Conservation (phyloP, 2,329 filamentous ascomycete species). For the Chaetomium olivaceum region DNA sequence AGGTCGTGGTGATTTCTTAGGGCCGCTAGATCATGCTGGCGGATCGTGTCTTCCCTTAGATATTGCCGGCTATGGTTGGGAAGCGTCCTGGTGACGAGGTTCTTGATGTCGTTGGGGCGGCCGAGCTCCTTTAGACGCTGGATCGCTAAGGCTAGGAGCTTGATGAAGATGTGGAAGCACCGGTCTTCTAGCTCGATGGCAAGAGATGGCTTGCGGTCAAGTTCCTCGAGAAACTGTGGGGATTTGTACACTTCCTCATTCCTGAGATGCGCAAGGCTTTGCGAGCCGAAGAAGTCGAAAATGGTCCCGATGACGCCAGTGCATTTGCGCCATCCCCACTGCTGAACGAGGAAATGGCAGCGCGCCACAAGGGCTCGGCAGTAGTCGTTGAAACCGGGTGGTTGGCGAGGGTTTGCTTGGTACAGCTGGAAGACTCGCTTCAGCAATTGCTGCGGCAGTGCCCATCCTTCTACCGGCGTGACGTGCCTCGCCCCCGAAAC, state of each 20-base stretch:
- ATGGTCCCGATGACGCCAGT: conserved; percentile 59
- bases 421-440: conserved; percentile 61
- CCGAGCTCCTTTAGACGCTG: conserved; percentile 50
- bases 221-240: conserved; percentile 60
- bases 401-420: conserved; percentile 54
- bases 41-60: conserved; percentile 61
- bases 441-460: conserved; percentile 57
- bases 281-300: conserved; percentile 68
- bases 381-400: conserved; percentile 65
- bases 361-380: conserved; percentile 59
- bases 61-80: conserved; percentile 68
- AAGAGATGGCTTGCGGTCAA: conserved; percentile 50
- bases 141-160: conserved; percentile 61
- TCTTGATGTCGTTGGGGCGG: conserved; percentile 58
- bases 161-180: conserved; percentile 69
- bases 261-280: conserved; percentile 61
- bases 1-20: conserved; percentile 70
- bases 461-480: conserved; percentile 58
- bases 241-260: conserved; percentile 65
- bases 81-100: conserved; percentile 61
- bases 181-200: conserved; percentile 55
- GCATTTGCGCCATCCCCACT: conserved; percentile 66
- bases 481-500: conserved; percentile 42
- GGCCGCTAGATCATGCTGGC: conserved; percentile 62
- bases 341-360: conserved; percentile 62